These are phyloP conservation scores for Actinomortierella ambigua DNA, from an alignment of 371 early-diverging fungal genomes.

Conservation along the genomic window DNA sequence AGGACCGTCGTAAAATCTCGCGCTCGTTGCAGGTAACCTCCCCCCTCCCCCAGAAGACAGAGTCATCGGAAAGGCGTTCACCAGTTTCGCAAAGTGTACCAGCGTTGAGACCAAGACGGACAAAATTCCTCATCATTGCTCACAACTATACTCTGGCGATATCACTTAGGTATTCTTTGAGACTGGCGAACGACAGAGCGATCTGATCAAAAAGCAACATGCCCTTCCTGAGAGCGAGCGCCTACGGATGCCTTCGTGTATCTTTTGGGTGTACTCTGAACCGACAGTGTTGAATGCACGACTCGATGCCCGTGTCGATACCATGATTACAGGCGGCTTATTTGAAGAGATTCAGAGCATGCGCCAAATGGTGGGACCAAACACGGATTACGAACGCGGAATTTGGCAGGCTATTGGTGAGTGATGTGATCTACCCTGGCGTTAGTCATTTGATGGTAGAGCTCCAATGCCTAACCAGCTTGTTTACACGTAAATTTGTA, in stretches of 20 bases:
- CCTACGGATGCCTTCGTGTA: slow-evolving; percentile 63
- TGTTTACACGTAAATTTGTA: slow-evolving; percentile 16
- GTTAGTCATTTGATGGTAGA: not conserved
- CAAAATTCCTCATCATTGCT: too few species aligned
- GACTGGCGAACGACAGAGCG: slow-evolving; percentile 79
- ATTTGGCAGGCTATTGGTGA: slow-evolving; percentile 85
- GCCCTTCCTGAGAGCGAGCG: slow-evolving; percentile 47
- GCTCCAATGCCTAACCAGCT: too few species aligned
- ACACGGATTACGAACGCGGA: slow-evolving; percentile 76
- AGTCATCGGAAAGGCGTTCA: too few species aligned
- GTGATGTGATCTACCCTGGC: not conserved
- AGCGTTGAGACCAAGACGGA: too few species aligned
- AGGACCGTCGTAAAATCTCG: slow-evolving; percentile 85
- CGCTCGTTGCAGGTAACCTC: slow-evolving; percentile 75
- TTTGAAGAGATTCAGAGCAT: slow-evolving; percentile 84
- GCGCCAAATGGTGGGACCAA: slow-evolving; percentile 54
- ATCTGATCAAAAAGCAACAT: slow-evolving; percentile 67
- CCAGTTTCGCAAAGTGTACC: too few species aligned
- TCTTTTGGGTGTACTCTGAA: slow-evolving; percentile 90
- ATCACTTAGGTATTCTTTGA: slow-evolving; percentile 64
- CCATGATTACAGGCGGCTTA: slow-evolving; percentile 85
- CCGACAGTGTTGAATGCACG: slow-evolving; percentile 69
- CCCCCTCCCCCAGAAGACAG: too few species aligned
- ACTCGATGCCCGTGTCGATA: slow-evolving; percentile 83
- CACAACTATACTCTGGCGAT: not conserved